phyloP scores from a whole-genome alignment of 495 filamentous ascomycete species.

The Chlorociboria aeruginascens region DNA sequence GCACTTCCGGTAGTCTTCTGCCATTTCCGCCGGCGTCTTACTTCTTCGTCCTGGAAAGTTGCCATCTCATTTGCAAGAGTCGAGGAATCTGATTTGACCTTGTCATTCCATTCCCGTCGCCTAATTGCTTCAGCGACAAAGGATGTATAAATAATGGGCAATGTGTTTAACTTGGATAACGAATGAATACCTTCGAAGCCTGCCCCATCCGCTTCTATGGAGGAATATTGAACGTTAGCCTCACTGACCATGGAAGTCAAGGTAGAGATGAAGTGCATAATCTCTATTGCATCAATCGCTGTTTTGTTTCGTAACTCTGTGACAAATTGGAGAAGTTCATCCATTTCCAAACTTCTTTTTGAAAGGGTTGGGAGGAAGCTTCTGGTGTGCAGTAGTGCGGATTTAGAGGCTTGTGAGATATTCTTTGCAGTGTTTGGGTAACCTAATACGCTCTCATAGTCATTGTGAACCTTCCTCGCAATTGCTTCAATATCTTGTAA shows the following conservation, averaged over 20 bases:
- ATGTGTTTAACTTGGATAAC: slow-evolving; percentile 58
- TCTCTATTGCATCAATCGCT: slow-evolving; percentile 44
- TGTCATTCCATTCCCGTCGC: slow-evolving; percentile 81
- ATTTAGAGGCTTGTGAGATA: slow-evolving; percentile 69
- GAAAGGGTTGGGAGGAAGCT: slow-evolving; percentile 73
- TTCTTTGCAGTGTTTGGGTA: slow-evolving; percentile 59
- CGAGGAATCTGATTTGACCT: slow-evolving; percentile 72
- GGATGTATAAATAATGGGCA: slow-evolving; percentile 82
- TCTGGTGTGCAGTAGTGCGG: slow-evolving; percentile 75
- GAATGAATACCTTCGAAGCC: slow-evolving; percentile 62
- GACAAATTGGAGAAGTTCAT: slow-evolving; percentile 54
- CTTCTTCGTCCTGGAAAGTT: slow-evolving; percentile 79
- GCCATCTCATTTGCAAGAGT: slow-evolving; percentile 86
- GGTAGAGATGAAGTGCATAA: slow-evolving; percentile 69
- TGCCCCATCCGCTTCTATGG: slow-evolving; percentile 56
- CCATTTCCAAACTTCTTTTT: slow-evolving; percentile 62
- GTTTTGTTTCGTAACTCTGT: slow-evolving; percentile 47
- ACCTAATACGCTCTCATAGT: slow-evolving; percentile 67
- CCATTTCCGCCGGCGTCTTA: slow-evolving; percentile 82
- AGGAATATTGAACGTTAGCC: slow-evolving; percentile 55
- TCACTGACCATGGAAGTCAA: slow-evolving; percentile 63
- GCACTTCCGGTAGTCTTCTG: slow-evolving; percentile 57
- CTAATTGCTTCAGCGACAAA: slow-evolving; percentile 75
- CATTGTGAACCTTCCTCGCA: slow-evolving; percentile 72
- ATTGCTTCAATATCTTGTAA: slow-evolving; percentile 79